These are phyloP conservation scores for Baeospora myosura DNA, from an alignment of 1,284 basidiomycete genomes.

Conservation along the genomic window DNA sequence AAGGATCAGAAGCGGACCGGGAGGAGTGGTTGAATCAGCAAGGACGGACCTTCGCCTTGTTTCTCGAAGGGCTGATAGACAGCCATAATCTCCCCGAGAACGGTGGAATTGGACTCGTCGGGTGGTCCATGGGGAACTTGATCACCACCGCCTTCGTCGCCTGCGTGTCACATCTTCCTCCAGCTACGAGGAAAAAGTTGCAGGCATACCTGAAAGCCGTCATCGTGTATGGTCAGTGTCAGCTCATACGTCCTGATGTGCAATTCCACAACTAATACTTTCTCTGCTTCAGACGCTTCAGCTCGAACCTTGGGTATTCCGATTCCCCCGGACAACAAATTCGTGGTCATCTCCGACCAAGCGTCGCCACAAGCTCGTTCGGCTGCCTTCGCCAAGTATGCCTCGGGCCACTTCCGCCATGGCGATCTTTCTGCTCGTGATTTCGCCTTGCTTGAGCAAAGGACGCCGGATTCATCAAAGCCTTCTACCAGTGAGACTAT, in stretches of 20 bases:
- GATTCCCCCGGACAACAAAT: not conserved
- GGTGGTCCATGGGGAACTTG: not conserved
- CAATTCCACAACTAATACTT: no score
- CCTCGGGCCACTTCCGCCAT: slow-evolving; percentile 2
- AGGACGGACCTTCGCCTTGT: slow-evolving; percentile 13
- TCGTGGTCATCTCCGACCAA: not conserved
- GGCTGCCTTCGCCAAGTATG: not conserved
- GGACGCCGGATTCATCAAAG: not conserved
- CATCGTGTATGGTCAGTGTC: not conserved
- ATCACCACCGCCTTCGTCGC: not conserved
- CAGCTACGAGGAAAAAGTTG: not conserved
- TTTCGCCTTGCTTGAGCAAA: not conserved
- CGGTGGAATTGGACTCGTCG: not conserved
- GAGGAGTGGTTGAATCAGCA: slow-evolving; percentile 13
- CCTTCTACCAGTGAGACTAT: not conserved
- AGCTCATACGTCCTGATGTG: not conserved
- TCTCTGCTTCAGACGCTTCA: not conserved
- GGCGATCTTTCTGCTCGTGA: slow-evolving; percentile 6
- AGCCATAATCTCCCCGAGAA: slow-evolving; percentile 1
- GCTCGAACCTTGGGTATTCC: not conserved
- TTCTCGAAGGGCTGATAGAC: slow-evolving; percentile 15
- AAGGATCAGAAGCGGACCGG: no score
- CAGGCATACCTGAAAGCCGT: not conserved
- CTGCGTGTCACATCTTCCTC: not conserved
- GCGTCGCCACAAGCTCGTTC: not conserved